Conservation (phyloP, 441 rosid genomes). For the Gossypium schwendimanii region DNA sequence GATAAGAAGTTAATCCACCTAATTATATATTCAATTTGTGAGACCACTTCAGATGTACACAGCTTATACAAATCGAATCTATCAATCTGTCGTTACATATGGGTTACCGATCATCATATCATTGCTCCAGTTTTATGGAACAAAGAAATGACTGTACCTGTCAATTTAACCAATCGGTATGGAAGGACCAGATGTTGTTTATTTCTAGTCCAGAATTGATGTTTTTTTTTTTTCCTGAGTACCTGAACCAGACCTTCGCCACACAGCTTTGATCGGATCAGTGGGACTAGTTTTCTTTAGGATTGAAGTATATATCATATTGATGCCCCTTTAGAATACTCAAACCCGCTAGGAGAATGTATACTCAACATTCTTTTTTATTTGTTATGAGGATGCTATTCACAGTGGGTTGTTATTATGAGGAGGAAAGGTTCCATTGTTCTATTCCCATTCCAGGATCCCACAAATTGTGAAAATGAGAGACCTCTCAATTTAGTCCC, state of each 20-base stretch:
- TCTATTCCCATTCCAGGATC: slow-evolving; percentile 11
- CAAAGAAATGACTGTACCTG: background rate
- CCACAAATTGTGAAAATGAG: slow-evolving; percentile 20
- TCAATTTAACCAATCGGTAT: background rate
- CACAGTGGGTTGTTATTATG: background rate
- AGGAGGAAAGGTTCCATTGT: slow-evolving; percentile 19
- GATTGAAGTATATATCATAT: no score
- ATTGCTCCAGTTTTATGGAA: background rate
- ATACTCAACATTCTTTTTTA: background rate
- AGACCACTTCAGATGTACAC: background rate
- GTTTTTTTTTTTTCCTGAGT: no score
- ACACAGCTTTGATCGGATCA: no score
- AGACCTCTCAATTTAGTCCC: background rate
- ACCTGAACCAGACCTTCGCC: no score
- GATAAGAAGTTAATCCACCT: background rate
- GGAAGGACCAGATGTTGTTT: no score
- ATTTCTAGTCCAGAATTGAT: no score
- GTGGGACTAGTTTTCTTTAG: no score
- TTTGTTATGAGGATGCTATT: no score
- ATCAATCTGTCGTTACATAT: background rate
- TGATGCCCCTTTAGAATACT: background rate
- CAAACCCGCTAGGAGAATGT: background rate
- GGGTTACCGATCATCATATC: background rate
- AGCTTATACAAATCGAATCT: background rate
- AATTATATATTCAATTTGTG: background rate